phyloP scores from a whole-genome alignment of 345 rosid genomes.

The Erysimum cheiranthoides region DNA sequence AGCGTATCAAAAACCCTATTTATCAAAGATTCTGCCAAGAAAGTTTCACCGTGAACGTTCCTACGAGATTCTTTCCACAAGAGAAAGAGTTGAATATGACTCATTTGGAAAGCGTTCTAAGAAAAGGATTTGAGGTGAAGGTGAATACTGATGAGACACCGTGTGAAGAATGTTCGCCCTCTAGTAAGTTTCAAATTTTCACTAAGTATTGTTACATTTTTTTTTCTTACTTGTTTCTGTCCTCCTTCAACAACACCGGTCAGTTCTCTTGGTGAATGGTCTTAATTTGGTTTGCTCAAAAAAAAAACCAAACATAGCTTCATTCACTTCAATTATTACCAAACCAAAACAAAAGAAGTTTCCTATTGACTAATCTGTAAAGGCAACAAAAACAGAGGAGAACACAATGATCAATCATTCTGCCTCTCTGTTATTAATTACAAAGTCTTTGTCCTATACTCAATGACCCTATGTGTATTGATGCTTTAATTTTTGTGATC shows the following conservation, averaged over 20 bases:
- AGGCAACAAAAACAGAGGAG: too few relatives aligned
- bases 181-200: conserved; percentile 13
- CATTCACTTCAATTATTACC: too few relatives aligned
- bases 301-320: too few relatives aligned
- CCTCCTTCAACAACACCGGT: too few relatives aligned
- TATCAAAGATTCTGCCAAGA: neutral
- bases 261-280: too few relatives aligned
- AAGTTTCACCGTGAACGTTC: neutral
- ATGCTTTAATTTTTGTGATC: neutral
- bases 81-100: too few relatives aligned
- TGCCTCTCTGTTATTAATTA: too few relatives aligned
- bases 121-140: conserved; percentile 38
- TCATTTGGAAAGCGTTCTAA: neutral
- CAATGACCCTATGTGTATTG: neutral
- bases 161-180: conserved; percentile 12
- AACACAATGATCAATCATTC: too few relatives aligned
- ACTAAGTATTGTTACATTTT: neutral
- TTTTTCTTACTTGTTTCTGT: neutral
- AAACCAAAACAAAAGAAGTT: too few relatives aligned
- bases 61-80: neutral
- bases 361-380: too few relatives aligned
- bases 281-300: too few relatives aligned
- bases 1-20: neutral
- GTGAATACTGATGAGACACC: neutral
- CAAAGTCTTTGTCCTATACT: too few relatives aligned